Evolutionary conservation across 192 early-diverging fungal species (phyloP), one percentile per base, ranked within the genome.

Genomic region (Backusella mclennaniae): DNA sequence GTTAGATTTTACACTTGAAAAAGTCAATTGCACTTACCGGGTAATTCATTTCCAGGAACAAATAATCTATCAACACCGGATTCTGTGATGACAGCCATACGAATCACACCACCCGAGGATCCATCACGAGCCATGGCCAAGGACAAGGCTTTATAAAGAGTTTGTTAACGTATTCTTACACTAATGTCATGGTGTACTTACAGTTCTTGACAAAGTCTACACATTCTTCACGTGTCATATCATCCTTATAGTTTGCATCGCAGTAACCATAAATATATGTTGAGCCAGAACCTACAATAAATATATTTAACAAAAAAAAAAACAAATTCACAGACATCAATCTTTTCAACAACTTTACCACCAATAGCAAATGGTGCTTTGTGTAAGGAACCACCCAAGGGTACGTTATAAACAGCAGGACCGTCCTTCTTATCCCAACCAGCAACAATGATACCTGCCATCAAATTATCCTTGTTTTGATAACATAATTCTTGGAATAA

Each of bases 211-310:
- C 93, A 92, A 99, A 99, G 49, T 92, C 85, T 56, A 98, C 85
- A 69, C 91, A 91, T 82, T 99, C 93, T 31, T 98, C 95, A 77
- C 85, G 83, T 38, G 81, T 92, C 96, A 99, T 97, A 69, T 85
- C 85, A 7, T 93, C 91, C 35, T 85, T 87, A 79, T 88, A 99
- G 23, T 81, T 74, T 68, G 96, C 86, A 87, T 99, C 98, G 81
- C 97, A 99, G 83, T 95, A 99, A 66, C 98, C 98, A 79, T 98
- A 99, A 77, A 99, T 98, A 82, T 95, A 99, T 12, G 93, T 91
- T 12, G 96, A 98, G 33, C 98, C 98, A 77, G 93, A 95, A 41
- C 98, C 87, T 33, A 33, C 33, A 33, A 33, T 33, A 33, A 33
- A 33, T 33, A 33, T 33, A 1, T 33, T 33, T 33, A n/a, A n/a